phyloP scores from a whole-genome alignment of 768 basidiomycete species.

The Lentinula lateritia region DNA sequence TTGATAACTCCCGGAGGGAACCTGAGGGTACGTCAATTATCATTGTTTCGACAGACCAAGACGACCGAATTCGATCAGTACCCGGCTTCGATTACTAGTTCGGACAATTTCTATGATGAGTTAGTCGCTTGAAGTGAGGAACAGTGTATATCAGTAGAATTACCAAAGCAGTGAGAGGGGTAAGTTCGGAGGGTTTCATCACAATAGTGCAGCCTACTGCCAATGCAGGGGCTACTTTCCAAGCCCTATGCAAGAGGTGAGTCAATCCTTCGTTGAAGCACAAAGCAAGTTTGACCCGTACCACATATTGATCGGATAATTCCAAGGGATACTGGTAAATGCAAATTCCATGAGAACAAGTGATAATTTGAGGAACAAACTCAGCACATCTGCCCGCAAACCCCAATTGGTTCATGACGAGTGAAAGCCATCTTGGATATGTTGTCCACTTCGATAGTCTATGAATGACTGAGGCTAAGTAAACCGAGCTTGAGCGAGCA shows the following conservation, averaged over 20 bases:
- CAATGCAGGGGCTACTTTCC: conserved; percentile 93
- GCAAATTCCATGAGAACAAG: neutral
- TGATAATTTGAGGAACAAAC: neutral
- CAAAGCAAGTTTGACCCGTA: conserved; percentile 19
- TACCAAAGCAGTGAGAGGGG: conserved; percentile 79
- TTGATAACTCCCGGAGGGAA: conserved; percentile 93
- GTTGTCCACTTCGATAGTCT: conserved; percentile 80
- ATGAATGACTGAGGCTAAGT: neutral
- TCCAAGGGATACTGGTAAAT: conserved; percentile 67
- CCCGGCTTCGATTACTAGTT: conserved; percentile 82
- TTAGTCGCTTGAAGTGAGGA: neutral
- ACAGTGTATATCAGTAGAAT: conserved; percentile 14
- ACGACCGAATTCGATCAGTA: conserved; percentile 24
- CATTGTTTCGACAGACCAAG: neutral
- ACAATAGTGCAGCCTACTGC: conserved; percentile 90
- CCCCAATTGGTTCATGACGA: conserved; percentile 87
- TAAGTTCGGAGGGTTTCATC: conserved; percentile 91
- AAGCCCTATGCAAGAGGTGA: conserved; percentile 42
- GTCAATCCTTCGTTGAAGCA: neutral
- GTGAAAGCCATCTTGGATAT: conserved; percentile 81
- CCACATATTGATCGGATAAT: conserved; percentile 89
- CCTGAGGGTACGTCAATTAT: conserved; percentile 27
- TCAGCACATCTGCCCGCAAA: conserved; percentile 73
- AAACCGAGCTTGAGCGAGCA: neutral
- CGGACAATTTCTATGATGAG: conserved; percentile 63